Percentiles rank a stretch among this genome's conserved stretches.
Conservation (phyloP, 2,329 filamentous ascomycete species). For the Arthrobotrys megalospora region DNA sequence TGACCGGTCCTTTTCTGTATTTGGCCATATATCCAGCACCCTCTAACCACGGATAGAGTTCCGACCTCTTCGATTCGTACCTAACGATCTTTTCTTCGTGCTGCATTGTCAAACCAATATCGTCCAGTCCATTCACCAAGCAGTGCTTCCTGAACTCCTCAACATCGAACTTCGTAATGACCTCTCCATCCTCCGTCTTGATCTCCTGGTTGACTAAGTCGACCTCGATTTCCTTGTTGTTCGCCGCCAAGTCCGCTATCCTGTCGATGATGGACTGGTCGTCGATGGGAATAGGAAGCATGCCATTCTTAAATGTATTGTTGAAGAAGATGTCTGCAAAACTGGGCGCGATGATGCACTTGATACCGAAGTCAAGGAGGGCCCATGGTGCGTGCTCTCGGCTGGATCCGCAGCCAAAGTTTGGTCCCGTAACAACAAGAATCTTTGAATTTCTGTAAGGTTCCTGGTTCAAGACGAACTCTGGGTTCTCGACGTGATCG, state of each 20-base stretch:
- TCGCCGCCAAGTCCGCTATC: constrained; percentile 82
- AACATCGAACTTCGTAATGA: constrained; percentile 85
- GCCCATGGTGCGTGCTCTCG: constrained; percentile 98
- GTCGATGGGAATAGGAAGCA: constrained; percentile 86
- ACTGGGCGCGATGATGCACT: constrained; percentile 89
- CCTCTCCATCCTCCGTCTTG: constrained; percentile 80
- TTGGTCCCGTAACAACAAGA: constrained; percentile 88
- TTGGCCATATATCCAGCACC: constrained; percentile 81
- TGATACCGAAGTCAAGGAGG: constrained; percentile 95
- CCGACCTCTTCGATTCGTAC: constrained; percentile 84
- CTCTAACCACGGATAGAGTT: constrained; percentile 90
- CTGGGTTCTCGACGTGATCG: constrained; percentile 78
- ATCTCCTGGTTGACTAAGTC: constrained; percentile 89
- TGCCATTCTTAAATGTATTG: constrained; percentile 99
- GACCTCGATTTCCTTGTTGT: constrained; percentile 87
- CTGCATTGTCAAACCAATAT: constrained; percentile 95
- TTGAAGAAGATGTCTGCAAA: constrained; percentile 98
- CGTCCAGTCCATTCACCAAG: constrained; percentile 91
- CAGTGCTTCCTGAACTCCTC: constrained; percentile 97
- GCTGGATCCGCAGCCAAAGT: constrained; percentile 94
- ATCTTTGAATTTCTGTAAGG: constrained; percentile 89
- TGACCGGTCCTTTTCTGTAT: constrained; percentile 73
- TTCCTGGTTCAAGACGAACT: constrained; percentile 91
- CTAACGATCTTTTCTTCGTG: constrained; percentile 87
- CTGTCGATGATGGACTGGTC: constrained; percentile 77